These are phyloP conservation scores for Rhizophora apiculata DNA, from an alignment of 345 rosid genomes.

Conservation along the genomic window DNA sequence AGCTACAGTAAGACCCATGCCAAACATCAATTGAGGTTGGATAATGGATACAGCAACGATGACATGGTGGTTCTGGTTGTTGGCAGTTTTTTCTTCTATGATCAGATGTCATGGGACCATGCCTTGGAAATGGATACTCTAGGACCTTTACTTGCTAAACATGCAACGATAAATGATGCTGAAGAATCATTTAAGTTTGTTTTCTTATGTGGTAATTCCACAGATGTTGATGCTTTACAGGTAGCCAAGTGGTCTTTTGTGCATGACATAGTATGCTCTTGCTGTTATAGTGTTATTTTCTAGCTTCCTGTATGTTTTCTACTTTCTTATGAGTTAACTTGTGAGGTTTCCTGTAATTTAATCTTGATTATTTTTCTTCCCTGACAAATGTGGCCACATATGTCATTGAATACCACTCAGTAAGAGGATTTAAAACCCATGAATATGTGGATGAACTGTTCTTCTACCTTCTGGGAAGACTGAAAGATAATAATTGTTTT, in stretches of 20 bases:
- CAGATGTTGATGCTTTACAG: conserved; percentile 75
- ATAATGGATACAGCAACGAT: conserved; percentile 52
- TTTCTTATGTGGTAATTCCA: conserved; percentile 81
- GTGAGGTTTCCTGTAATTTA: neutral
- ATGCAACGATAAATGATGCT: conserved; percentile 60
- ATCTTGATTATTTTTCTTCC: neutral
- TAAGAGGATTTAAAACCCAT: neutral
- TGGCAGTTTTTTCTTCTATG: conserved; percentile 78
- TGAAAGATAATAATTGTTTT: too few relatives aligned
- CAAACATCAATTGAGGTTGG: conserved; percentile 58
- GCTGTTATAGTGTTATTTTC: neutral
- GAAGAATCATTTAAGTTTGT: conserved; percentile 65
- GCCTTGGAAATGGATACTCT: conserved; percentile 73
- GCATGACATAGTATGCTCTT: conserved; percentile 4
- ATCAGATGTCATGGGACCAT: conserved; percentile 78
- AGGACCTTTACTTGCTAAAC: conserved; percentile 74
- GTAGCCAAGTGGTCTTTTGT: conserved; percentile 36
- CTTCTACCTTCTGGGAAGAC: too few relatives aligned
- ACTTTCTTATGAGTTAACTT: neutral
- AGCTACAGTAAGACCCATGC: conserved; percentile 51
- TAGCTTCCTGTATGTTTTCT: conserved; percentile 2
- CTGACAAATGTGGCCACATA: neutral
- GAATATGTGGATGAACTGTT: too few relatives aligned
- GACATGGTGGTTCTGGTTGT: conserved; percentile 76
- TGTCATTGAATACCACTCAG: neutral